Evolutionary conservation across 129 eudicot genomes (phyloP), one percentile per base, ranked within the genome.

Genomic region (Artemisia argyi): DNA sequence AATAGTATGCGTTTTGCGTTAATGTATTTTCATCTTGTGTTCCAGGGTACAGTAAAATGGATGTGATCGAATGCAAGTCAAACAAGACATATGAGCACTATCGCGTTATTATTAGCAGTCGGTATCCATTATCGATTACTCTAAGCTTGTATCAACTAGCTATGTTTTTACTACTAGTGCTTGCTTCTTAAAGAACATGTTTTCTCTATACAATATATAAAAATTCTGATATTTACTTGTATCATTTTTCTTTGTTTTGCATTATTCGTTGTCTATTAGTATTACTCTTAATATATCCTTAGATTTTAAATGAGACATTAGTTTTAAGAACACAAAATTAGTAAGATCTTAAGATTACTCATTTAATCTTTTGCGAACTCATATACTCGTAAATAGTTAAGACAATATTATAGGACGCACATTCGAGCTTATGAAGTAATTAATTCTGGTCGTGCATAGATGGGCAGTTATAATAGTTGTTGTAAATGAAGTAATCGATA

Each of bases 21-120:
- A 22, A 71, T 14, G 42, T 55, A 54, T 42, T 42, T 71, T 57
- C 39, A 18, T 18, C 71, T 71, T 22, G 26, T 46, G n/a, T 56
- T 71, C 55, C 65, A 71, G 66, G 51, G 66, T 71, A 57, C 66
- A 57, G 42, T 71, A 65, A 71, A 53, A 19, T 12, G 66, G 13
- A 71, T 57, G 46, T 71, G 20, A 10, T 20, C 28, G 35, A 46
- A 20, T 3, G 20, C n/a, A 69, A 71, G 75, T 39, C 24, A 55
- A 12, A 54, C 30, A 56, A 4, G 35, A 65, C 8, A 12, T 67
- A 47, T 24, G 1, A 67, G 22, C 46, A 48, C 7, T 48, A 24
- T 67, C 6, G 58, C 42, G 0, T 26, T 16, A 48, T 66, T 39
- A 48, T 4, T 66, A 66, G 42, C 30, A 64, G 47, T 30, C 26